These are phyloP conservation scores for Durio zibethinus DNA, from an alignment of 345 rosid genomes.

Conservation along the genomic window DNA sequence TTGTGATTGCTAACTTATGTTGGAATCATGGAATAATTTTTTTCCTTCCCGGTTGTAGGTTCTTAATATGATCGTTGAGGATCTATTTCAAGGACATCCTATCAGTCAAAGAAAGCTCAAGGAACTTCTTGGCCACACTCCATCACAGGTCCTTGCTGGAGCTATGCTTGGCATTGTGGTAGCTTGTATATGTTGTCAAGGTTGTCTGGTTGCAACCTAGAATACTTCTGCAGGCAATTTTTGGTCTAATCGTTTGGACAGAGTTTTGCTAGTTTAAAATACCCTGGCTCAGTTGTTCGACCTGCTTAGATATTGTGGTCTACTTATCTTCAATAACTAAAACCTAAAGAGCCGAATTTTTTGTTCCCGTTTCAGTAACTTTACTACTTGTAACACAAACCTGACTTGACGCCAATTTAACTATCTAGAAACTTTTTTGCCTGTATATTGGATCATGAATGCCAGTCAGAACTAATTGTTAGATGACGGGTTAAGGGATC, in stretches of 20 bases:
- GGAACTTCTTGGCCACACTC: conserved; percentile 92
- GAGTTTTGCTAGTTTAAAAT: background rate
- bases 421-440: background rate
- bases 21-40: background rate
- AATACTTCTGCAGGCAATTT: conserved; percentile 22
- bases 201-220: conserved; percentile 54
- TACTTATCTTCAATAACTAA: background rate
- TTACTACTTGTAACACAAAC: too few relatives aligned
- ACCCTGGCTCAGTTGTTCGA: conserved; percentile 11
- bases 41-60: conserved; percentile 40
- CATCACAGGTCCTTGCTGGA: conserved; percentile 85
- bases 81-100: conserved; percentile 89
- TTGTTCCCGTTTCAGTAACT: background rate
- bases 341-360: background rate
- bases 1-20: background rate
- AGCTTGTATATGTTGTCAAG: conserved; percentile 68
- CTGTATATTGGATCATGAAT: background rate
- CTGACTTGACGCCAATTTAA: too few relatives aligned
- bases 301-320: conserved; percentile 14
- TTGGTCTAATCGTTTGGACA: conserved; percentile 5
- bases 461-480: background rate
- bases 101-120: conserved; percentile 89
- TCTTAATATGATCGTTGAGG: conserved; percentile 82
- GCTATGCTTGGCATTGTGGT: conserved; percentile 74
- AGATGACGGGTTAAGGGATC: background rate